phyloP scores from a whole-genome alignment of 139 green algal genomes.

The Nannochloris sp. region DNA sequence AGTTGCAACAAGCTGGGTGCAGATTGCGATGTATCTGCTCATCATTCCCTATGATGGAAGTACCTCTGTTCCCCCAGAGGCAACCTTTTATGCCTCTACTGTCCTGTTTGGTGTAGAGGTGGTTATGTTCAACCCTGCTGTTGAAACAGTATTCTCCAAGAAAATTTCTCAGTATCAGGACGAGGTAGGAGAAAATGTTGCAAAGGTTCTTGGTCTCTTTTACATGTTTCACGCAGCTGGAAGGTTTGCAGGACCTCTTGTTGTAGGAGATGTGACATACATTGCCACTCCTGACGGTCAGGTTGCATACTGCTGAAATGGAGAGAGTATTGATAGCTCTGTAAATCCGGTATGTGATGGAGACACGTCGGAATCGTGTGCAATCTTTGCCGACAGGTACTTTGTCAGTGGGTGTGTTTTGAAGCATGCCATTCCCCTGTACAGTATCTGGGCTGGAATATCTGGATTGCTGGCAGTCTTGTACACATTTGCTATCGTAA shows the following conservation, averaged over 20 bases:
- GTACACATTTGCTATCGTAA: too few species aligned
- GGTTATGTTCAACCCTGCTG: background rate
- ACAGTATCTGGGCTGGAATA: slow-evolving; percentile 7
- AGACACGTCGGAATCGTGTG: background rate
- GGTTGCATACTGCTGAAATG: slow-evolving; percentile 6
- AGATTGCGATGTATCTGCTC: slow-evolving; percentile 11
- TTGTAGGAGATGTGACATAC: slow-evolving; percentile 9
- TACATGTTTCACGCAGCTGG: slow-evolving; percentile 11
- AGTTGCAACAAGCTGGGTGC: slow-evolving; percentile 3
- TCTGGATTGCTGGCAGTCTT: too few species aligned
- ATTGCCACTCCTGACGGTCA: slow-evolving; percentile 20
- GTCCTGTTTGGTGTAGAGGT: background rate
- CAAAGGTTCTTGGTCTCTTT: slow-evolving; percentile 11
- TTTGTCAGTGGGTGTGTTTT: slow-evolving; percentile 21
- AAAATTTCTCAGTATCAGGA: slow-evolving; percentile 27
- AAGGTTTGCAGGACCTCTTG: slow-evolving; percentile 22
- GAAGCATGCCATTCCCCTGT: slow-evolving; percentile 9
- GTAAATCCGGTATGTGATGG: background rate
- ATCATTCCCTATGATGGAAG: slow-evolving; percentile 17
- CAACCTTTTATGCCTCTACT: slow-evolving; percentile 7
- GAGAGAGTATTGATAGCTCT: background rate
- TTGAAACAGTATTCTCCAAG: slow-evolving; percentile 27
- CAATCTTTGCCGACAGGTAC: slow-evolving; percentile 10
- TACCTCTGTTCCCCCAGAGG: background rate
- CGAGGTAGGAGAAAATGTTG: slow-evolving; percentile 16